Evolutionary conservation across 1,139 yeast genomes (phyloP), one percentile per base, ranked within the genome.

Genomic region (Petasospora fabianii): DNA sequence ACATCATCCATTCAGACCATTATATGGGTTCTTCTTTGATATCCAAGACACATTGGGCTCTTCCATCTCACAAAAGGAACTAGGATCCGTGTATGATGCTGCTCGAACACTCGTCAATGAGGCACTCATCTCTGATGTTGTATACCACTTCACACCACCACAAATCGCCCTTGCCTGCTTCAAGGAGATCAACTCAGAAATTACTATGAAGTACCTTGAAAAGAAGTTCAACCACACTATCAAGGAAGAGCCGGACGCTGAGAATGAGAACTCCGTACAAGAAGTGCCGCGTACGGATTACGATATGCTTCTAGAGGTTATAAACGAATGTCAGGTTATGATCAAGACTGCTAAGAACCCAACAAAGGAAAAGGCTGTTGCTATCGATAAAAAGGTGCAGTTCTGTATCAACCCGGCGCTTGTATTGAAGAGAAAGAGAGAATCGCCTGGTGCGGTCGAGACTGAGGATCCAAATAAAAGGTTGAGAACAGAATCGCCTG

Each of bases 1-100:
- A 5, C 97, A 90, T 59, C 96, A 87, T 60, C 94, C 97, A 2
- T 81, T 78, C 60, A 71, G 84, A 45, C 88, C 97, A 0, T 64
- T 92, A 19, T 94, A 90, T 59, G 98, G 98, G 20, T 88, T 92
- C 56, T 90, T 83, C 60, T 72, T 92, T 32, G 98, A 92, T 60
- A 70, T 86, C 61, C 98, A 92, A 58, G 73, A 77, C 17, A 73
- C 77, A 1, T 63, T 87, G 37, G 42, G 45, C 1, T 62, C 59
- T 11, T 60, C 60, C 36, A 58, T 64, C 10, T 56, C 60, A 29
- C 22, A 57, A 22, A 61, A 60, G 18, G 61, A 60, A 32, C 50
- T 65, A 50, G 68, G 69, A 1, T 66, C 68, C 38, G 66, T 75
- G 28, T 86, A 85, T 58, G 95, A 86, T 53, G 64, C 68, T 28